Base-by-base conservation (phyloP, 495 filamentous ascomycete species). In the Sabuloglossum arenarium region DNA sequence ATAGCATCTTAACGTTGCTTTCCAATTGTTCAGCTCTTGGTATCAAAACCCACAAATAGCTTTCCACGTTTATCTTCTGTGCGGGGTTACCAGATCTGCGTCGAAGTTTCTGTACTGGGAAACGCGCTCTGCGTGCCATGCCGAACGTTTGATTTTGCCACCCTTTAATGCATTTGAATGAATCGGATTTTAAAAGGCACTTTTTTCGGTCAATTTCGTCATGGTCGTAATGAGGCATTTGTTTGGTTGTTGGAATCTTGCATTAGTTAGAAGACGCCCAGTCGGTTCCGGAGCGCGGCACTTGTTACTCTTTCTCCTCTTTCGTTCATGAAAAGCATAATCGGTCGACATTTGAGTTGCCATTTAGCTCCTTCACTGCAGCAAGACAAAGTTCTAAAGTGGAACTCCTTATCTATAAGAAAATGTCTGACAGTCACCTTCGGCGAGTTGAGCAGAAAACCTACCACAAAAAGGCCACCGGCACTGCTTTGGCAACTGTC, bases 391-490 rank as follows among this genome's bases (percentile, higher is more conserved):
- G n/a, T n/a, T n/a, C n/a, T n/a, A n/a, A 12, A 16, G 34, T 5
- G n/a, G 4, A 43, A 3, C 39, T 21, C 3, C 39, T 21, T 43
- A 43, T 12, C 39, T 21, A 43, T 1, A 14, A 6, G 16, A 11
- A 28, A 42, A 79, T 77, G 73, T 67, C 75, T 64, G 63, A 69
- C 64, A 64, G 65, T 57, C 59, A 55, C 62, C 52, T 5, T 2
- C 11, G 47, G 47, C 47, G 23, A n/a, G n/a, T n/a, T 6, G 61
- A 71, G 59, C 82, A 84, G 71, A 88, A 88, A 64, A 78, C 76
- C 25, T 90, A 87, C 63, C 84, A 85, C 67, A 93, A 84, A 70
- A 85, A 84, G 65, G 79, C 88, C 27, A 87, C 85, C 14, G 89
- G 90, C 14, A 64, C 70, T 56, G 90, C 90, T 45, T 71, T 82